phyloP scores from a whole-genome alignment of 768 basidiomycete species.

The Psilocybe cubensis region DNA sequence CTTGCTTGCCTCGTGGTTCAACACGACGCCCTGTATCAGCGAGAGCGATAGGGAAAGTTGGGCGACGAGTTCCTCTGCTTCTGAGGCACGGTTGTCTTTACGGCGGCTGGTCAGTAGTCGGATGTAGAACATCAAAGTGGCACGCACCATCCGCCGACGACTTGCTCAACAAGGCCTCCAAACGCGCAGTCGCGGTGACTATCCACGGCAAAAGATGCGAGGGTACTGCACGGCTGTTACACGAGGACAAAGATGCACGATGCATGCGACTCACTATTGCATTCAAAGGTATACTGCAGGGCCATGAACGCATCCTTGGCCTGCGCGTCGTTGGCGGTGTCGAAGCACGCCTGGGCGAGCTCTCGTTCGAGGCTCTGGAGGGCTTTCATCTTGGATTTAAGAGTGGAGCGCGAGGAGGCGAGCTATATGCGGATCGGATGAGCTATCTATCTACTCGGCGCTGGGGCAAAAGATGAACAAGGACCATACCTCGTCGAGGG shows the following conservation, averaged over 20 bases:
- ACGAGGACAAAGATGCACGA: neutral
- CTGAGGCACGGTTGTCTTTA: constrained; percentile 43
- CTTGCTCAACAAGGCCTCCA: constrained; percentile 55
- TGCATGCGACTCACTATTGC: constrained; percentile 61
- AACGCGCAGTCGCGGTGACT: constrained; percentile 45
- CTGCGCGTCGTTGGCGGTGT: constrained; percentile 40
- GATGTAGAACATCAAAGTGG: neutral
- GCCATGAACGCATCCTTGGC: constrained; percentile 59
- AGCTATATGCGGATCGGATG: constrained; percentile 46
- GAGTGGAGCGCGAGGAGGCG: constrained; percentile 60
- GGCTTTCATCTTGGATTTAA: constrained; percentile 53
- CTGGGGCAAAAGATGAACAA: neutral
- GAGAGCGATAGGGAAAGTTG: constrained; percentile 65
- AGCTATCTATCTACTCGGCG: neutral
- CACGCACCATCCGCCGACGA: constrained; percentile 48
- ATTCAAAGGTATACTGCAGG: constrained; percentile 81
- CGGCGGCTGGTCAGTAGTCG: neutral
- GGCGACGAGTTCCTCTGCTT: constrained; percentile 48
- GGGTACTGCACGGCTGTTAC: constrained; percentile 51
- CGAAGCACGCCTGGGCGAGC: constrained; percentile 52
- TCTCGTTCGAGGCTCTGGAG: constrained; percentile 59
- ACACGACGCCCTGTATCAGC: constrained; percentile 75
- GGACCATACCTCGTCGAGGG: constrained; percentile 67
- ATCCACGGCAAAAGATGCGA: constrained; percentile 70
- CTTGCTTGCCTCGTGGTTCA: constrained; percentile 74